These are phyloP conservation scores for Ustulina deusta DNA, from an alignment of 2,329 filamentous ascomycete genomes.

Conservation along the genomic window DNA sequence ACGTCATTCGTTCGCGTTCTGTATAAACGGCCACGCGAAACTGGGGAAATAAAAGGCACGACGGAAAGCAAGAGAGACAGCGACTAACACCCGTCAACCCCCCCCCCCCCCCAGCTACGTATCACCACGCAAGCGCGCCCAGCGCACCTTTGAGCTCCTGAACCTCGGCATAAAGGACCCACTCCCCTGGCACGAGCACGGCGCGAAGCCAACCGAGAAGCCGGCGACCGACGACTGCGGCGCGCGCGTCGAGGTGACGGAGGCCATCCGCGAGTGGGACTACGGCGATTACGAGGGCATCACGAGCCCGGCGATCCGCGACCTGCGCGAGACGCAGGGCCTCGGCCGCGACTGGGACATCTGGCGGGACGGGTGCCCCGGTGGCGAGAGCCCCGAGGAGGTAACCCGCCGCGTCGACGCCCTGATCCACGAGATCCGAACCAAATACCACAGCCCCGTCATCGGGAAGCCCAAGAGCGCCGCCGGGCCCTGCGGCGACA, in stretches of 20 bases:
- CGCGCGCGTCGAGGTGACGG: conserved; percentile 74
- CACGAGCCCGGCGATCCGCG: conserved; percentile 76
- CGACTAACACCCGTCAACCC: conserved; percentile 12
- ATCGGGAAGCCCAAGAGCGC: conserved; percentile 65
- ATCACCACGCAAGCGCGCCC: conserved; percentile 85
- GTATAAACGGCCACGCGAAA: not conserved
- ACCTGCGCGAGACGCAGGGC: conserved; percentile 67
- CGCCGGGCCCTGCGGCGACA: conserved; percentile 65
- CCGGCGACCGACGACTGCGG: conserved; percentile 60
- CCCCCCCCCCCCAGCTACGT: conserved; percentile 71
- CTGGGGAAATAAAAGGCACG: not conserved
- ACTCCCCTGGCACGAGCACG: conserved; percentile 76
- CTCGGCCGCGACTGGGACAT: conserved; percentile 78
- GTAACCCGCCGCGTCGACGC: conserved; percentile 78
- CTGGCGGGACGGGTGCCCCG: conserved; percentile 88
- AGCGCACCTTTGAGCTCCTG: conserved; percentile 90
- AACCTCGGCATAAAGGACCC: conserved; percentile 76
- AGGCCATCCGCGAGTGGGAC: conserved; percentile 86
- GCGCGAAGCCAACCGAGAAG: conserved; percentile 50
- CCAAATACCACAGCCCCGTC: conserved; percentile 70
- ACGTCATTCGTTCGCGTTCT: not conserved
- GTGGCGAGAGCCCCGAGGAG: conserved; percentile 81
- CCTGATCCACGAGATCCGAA: conserved; percentile 79
- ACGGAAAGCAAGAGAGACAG: not conserved
- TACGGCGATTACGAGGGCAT: conserved; percentile 90